Evolutionary conservation across 805 yeast species (phyloP).

Genomic region (Wickerhamomyces chambardii): DNA sequence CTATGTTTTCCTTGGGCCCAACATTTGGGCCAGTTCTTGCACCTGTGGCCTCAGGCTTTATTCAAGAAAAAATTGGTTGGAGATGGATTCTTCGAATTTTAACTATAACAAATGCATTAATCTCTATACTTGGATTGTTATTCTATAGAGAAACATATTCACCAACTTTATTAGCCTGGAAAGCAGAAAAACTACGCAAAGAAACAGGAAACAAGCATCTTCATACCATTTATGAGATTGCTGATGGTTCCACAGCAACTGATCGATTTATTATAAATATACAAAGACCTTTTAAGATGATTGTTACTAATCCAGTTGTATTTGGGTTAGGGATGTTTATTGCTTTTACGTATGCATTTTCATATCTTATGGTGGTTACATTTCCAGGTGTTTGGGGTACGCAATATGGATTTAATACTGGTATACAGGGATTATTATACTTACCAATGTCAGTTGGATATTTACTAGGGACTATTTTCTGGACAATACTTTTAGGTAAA

Average conservation of each 20-base stretch:
- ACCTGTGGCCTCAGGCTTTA: constrained; percentile 48
- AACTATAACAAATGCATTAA: constrained; percentile 42
- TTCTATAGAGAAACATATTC: constrained; percentile 50
- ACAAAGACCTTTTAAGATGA: constrained; percentile 43
- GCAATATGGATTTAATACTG: constrained; percentile 34
- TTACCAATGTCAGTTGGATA: constrained; percentile 50
- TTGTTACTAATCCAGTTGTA: constrained; percentile 54
- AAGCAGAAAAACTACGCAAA: constrained; percentile 37
- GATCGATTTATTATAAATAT: constrained; percentile 31
- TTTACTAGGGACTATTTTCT: constrained; percentile 36
- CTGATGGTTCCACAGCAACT: constrained; percentile 33
- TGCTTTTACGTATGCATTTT: constrained; percentile 60
- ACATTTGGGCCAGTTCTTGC: constrained; percentile 53
- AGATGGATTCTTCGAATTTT: constrained; percentile 56
- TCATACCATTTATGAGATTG: constrained; percentile 53
- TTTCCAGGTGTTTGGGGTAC: constrained; percentile 45
- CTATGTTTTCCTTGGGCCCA: constrained; percentile 41
- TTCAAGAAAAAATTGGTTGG: constrained; percentile 44
- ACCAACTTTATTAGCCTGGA: constrained; percentile 38
- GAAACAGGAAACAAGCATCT: constrained; percentile 45
- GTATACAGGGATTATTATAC: constrained; percentile 50
- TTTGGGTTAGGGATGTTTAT: constrained; percentile 51
- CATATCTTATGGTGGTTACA: constrained; percentile 53
- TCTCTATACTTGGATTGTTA: constrained; percentile 33
- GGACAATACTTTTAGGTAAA: constrained; percentile 34